Base-by-base conservation (phyloP, 352 stramenopile genomes). In the Globisporangium solare region DNA sequence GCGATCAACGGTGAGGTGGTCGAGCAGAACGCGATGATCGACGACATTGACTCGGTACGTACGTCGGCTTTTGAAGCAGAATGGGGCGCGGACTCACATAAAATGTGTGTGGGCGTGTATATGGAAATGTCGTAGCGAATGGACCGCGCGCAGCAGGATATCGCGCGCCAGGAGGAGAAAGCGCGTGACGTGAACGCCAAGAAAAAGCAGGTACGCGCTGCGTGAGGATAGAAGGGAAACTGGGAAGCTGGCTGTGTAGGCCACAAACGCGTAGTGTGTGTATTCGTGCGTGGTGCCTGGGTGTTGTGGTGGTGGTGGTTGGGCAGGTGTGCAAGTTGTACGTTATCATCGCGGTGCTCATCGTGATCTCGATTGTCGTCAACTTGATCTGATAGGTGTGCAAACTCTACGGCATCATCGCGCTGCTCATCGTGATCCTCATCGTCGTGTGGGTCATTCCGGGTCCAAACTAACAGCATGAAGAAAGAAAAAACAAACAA, bases 1-100 rank as follows among this genome's bases (percentile, higher is more conserved):
- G 83, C 81, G 22, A 94, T 94, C 59, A 92, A 94, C 54, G 79
- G 74, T 59, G 83, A 94, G 68, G 83, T 94, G 14, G 66, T 91
- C 37, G 77, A 88, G 61, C 83, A 94, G 60, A 94, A 89, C 60
- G 64, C 71, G 62, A 83, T 92, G 67, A 87, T 94, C 56, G 83
- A 91, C 61, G 75, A 90, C 66, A 82, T 94, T 45, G 66, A 64
- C 59, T 70, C 76, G 54, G 83, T 92, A 76, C 54, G 78, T 72
- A 7, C n/a, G 1, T n/a, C 27, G 20, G 32, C 31, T 59, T 50
- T 54, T 45, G 18, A 8, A 46, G 8, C 27, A 58, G 13, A 10
- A n/a, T 60, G 37, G 27, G 10, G 32, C 54, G 49, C 10, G 6
- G 5, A 20, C 18, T 21, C 47, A 54, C 12, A 58, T 60, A 21